Evolutionary conservation across 1,284 basidiomycete genomes (phyloP), one percentile per base, ranked within the genome.

Genomic region (Puccinia hordei): DNA sequence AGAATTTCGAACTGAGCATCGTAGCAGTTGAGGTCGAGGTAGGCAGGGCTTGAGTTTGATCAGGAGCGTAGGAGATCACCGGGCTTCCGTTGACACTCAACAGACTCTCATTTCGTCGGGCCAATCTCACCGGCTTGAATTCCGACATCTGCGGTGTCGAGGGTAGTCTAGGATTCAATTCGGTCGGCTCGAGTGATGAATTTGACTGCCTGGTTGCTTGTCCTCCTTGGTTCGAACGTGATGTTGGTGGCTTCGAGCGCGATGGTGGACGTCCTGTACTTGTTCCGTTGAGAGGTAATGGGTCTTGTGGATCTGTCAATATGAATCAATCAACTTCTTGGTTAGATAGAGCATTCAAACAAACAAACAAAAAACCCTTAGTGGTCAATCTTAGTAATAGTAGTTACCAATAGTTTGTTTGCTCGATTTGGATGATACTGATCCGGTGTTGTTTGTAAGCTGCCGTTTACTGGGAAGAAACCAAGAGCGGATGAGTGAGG

Each of bases 1-100:
- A 24, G 55, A 63, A 63, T 15, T 74, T 24, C 2, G 55, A 74
- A 27, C 19, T 27, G 69, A 49, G 10, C 3, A 72, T 55, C 17
- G 49, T 55, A n/a, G 17, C 33, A 2, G 22, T n/a, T 9, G 49
- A 44, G 13, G 49, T 12, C 22, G 55, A 41, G 9, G 24, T 57
- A 3, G 38, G 53, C 19, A 74, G 38, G 38, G 38, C 15, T 33
- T 41, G 72, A n/a, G 12, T 49, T 19, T 55, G 51, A 12, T 61
- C 57, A 9, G 73, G 51, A n/a, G n/a, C 73, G 41, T 59, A 46
- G 0, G 57, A 57, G 41, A 63, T 30, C 49, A 63, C 57, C 35
- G 75, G 75, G 33, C 63, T 68, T 2, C 75, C 75, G 22, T 78
- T 78, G 38, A 78, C 61, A 33, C 63, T 68, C 24, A 78, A 41